Percentiles rank a stretch among this genome's conserved stretches.
Evolutionary conservation across 345 rosid species (phyloP).

Genomic region (Excoecaria cochinchinensis): DNA sequence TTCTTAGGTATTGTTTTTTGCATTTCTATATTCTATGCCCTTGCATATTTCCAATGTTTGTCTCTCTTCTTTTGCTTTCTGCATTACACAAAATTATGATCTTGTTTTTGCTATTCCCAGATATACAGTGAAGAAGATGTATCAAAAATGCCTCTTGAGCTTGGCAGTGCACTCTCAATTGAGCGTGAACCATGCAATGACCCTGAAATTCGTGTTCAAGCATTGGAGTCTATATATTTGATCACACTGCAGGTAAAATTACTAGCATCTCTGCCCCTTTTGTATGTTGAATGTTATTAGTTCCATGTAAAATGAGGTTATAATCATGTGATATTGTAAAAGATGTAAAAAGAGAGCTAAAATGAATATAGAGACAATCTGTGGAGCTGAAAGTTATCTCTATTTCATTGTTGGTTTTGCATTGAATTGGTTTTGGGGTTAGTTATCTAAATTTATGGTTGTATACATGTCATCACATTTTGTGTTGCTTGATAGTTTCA

Average conservation of each 20-base stretch:
- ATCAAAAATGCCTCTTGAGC: constrained; percentile 85
- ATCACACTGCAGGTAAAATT: constrained; percentile 61
- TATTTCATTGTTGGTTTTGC: not conserved
- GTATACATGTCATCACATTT: not conserved
- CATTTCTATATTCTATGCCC: not conserved
- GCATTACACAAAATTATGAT: not conserved
- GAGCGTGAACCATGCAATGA: constrained; percentile 86
- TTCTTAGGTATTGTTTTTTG: not conserved
- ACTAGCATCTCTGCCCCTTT: not conserved
- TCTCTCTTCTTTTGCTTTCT: not conserved
- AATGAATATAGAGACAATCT: not conserved
- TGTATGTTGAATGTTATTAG: not conserved
- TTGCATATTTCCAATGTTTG: not conserved
- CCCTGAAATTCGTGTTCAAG: constrained; percentile 74
- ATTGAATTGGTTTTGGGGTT: not conserved
- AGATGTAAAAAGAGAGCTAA: not conserved
- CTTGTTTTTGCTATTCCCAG: constrained; percentile 33
- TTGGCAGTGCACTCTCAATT: constrained; percentile 76
- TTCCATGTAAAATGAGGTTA: not conserved
- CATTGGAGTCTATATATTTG: constrained; percentile 82
- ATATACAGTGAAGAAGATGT: constrained; percentile 60
- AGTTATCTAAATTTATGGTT: not conserved
- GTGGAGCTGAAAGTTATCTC: not conserved
- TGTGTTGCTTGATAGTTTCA: not conserved
- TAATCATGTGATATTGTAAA: not conserved